Evolutionary conservation across 2,329 filamentous ascomycete species (phyloP), one percentile per base, ranked within the genome.

Genomic region (Pyrenochaeta sp.): DNA sequence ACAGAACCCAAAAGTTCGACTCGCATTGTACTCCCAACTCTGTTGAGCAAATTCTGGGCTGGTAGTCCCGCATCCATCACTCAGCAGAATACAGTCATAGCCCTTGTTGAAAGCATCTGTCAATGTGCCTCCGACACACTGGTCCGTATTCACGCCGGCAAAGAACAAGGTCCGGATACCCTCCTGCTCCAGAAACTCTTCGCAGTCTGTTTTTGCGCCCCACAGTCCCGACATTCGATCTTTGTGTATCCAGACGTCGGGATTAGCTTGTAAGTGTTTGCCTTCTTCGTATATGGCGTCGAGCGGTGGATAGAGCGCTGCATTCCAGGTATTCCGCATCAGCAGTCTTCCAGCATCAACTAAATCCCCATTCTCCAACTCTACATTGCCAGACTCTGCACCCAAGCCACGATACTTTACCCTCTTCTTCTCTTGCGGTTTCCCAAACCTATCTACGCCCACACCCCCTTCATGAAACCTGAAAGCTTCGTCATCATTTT

Each of bases 71-170:
- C 75, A 74, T n/a, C 74, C 77, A 62, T 79, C 76, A 33, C 68
- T 65, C 54, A 79, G 51, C 29, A 79, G 51, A 15, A 79, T 68
- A 54, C 76, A 78, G 58, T 79, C 77, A 63, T 71, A 78, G n/a
- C 76, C 76, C 58, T 74, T 75, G 49, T 69, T 75, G 56, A 77
- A 79, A 5, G 75, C 72, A 59, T 78, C 77, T 9, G 72, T 76
- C 46, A 78, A 54, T 5, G 76, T 78, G 0, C 76, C 76, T 2
- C 77, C 72, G 12, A 79, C 71, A 50, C 77, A 78, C 59, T 78
- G 77, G 61, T 78, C 76, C 32, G 77, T 78, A 60, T 79, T 78
- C 12, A 79, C 74, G 3, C 77, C 77, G 1, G 75, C 67, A 50
- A 79, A 78, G 2, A 78, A 64, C 49, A 77, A 56, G 11, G 76